Conservation (phyloP, 2,329 filamentous ascomycete genomes). For the Escovopsis sp. region DNA sequence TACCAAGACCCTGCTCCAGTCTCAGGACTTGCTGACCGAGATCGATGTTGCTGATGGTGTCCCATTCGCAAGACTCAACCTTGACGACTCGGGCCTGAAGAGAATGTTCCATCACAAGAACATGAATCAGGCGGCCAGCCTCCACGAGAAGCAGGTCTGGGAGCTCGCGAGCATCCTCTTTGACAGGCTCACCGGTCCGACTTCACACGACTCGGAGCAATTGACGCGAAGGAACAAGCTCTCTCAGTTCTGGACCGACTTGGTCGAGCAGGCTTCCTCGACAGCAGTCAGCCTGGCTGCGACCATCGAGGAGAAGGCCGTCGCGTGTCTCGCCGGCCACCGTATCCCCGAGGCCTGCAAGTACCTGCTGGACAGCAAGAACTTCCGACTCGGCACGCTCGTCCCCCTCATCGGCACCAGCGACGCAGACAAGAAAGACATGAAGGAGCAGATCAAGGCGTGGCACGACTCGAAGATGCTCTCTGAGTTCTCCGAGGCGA, state of each 20-base stretch:
- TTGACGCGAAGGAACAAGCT: slow-evolving; percentile 46
- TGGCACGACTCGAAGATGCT: slow-evolving; percentile 76
- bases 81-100: slow-evolving; percentile 24
- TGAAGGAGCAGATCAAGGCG: slow-evolving; percentile 64
- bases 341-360: slow-evolving; percentile 73
- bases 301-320: slow-evolving; percentile 66
- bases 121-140: slow-evolving; percentile 27
- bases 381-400: slow-evolving; percentile 74
- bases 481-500: slow-evolving; percentile 71
- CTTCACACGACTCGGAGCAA: slow-evolving; percentile 24
- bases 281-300: slow-evolving; percentile 42
- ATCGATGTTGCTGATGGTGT: slow-evolving; percentile 41
- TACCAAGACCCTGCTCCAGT: slow-evolving; percentile 36
- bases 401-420: slow-evolving; percentile 70
- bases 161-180: slow-evolving; percentile 76
- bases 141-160: slow-evolving; percentile 68
- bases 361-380: slow-evolving; percentile 56
- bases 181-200: slow-evolving; percentile 42
- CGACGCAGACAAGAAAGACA: slow-evolving; percentile 53
- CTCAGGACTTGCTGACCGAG: slow-evolving; percentile 41
- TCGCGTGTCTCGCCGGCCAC: slow-evolving; percentile 66
- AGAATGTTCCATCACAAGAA: slow-evolving; percentile 27
- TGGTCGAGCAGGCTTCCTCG: slow-evolving; percentile 47
- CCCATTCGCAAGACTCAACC: slow-evolving; percentile 40
- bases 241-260: slow-evolving; percentile 48